Evolutionary conservation across 2,329 filamentous ascomycete genomes (phyloP).

Genomic region (Gremmenia infestans): DNA sequence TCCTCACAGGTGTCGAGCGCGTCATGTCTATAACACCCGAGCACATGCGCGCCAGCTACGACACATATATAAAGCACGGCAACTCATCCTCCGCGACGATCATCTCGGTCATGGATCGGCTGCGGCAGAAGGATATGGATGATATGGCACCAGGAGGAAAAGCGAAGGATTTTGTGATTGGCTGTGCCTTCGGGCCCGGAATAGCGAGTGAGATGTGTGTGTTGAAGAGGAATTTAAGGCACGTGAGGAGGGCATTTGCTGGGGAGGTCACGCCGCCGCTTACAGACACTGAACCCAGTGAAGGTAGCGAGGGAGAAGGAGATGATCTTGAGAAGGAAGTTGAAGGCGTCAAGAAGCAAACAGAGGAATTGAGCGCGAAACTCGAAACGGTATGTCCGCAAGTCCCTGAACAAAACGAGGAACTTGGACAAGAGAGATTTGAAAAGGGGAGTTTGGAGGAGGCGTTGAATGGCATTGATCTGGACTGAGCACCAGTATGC

Average conservation of each 20-base stretch:
- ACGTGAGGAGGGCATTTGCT: slow-evolving; percentile 20
- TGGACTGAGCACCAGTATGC: slow-evolving; percentile 23
- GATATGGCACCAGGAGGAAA: slow-evolving; percentile 45
- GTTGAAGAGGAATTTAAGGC: slow-evolving; percentile 41
- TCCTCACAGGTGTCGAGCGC: slow-evolving; percentile 58
- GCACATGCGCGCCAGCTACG: slow-evolving; percentile 65
- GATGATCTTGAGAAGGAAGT: slow-evolving; percentile 17
- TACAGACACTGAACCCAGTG: slow-evolving; percentile 21
- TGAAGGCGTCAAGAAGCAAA: slow-evolving; percentile 15
- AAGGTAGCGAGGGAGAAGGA: slow-evolving; percentile 24
- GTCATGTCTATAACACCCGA: slow-evolving; percentile 53
- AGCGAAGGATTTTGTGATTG: slow-evolving; percentile 55
- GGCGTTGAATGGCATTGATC: slow-evolving; percentile 28
- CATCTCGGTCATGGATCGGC: slow-evolving; percentile 58
- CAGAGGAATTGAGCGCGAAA: slow-evolving; percentile 16
- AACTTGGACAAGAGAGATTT: neutral
- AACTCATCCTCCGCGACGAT: slow-evolving; percentile 68
- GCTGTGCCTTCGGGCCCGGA: slow-evolving; percentile 66
- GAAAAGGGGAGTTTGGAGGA: slow-evolving; percentile 20
- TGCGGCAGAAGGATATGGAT: slow-evolving; percentile 58
- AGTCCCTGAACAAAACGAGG: slow-evolving; percentile 17
- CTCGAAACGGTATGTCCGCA: slow-evolving; percentile 14
- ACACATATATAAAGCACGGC: slow-evolving; percentile 62
- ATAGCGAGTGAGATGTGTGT: slow-evolving; percentile 65
- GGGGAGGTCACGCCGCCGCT: slow-evolving; percentile 30